Conservation (phyloP, 352 stramenopile genomes). For the Phytophthora boehmeriae region DNA sequence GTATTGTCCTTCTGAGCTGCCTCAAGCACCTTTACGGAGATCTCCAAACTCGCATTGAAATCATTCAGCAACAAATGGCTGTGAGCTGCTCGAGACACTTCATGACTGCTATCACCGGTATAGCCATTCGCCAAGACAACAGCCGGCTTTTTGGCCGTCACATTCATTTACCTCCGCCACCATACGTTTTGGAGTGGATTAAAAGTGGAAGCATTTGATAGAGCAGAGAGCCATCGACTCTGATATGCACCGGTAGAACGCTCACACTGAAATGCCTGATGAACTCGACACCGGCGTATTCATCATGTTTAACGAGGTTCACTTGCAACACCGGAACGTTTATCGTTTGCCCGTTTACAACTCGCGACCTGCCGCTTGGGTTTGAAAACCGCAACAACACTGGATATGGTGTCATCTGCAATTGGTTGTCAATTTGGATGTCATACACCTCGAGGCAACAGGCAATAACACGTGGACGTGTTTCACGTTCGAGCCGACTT, state of each 20-base stretch:
- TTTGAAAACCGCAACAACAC: constrained; percentile 87
- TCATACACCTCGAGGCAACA: constrained; percentile 75
- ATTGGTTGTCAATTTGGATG: constrained; percentile 90
- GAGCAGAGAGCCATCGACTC: constrained; percentile 81
- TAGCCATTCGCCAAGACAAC: constrained; percentile 34
- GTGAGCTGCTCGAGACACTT: constrained; percentile 42
- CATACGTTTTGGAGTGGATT: constrained; percentile 57
- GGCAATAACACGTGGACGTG: constrained; percentile 57
- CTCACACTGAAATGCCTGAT: constrained; percentile 83
- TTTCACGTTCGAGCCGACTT: constrained; percentile 65
- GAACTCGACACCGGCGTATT: constrained; percentile 88
- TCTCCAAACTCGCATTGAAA: constrained; percentile 75
- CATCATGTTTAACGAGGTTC: constrained; percentile 83
- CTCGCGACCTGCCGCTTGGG: constrained; percentile 45
- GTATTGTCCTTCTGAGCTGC: constrained; percentile 67
- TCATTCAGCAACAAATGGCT: constrained; percentile 66
- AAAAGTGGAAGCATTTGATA: constrained; percentile 77
- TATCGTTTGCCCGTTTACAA: constrained; percentile 56
- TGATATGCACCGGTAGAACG: constrained; percentile 76
- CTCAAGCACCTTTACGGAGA: constrained; percentile 75
- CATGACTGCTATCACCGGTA: constrained; percentile 30
- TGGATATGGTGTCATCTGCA: constrained; percentile 81
- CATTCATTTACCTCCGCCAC: constrained; percentile 17
- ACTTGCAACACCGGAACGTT: constrained; percentile 77
- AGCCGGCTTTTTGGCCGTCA: constrained; percentile 23